Conservation (phyloP, 257 asterid species). For the Cinchona pubescens region DNA sequence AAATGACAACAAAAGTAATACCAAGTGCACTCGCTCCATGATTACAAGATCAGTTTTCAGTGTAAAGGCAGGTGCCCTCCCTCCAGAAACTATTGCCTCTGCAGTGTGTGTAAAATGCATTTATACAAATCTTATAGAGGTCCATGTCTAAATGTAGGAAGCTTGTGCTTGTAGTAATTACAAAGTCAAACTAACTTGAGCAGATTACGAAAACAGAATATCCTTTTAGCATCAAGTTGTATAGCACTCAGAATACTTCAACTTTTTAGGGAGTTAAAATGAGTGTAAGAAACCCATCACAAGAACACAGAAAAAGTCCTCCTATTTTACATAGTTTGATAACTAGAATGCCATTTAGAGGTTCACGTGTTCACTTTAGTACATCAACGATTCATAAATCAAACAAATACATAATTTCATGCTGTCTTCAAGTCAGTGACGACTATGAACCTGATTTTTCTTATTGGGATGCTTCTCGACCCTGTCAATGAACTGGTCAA, state of each 20-base stretch:
- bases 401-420: constrained; percentile 6
- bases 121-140: not conserved
- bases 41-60: not conserved
- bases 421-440: constrained; percentile 1
- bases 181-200: not conserved
- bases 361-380: not conserved
- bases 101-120: not conserved
- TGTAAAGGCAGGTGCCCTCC: not conserved
- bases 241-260: not conserved
- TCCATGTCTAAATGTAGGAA: not conserved
- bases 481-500: constrained; percentile 78
- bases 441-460: constrained; percentile 78
- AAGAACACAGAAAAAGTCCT: not conserved
- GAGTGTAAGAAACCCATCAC: not conserved
- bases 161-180: not conserved
- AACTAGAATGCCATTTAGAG: not conserved
- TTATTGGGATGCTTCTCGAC: constrained; percentile 94
- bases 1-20: not conserved
- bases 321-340: not conserved
- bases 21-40: not conserved
- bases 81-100: not conserved
- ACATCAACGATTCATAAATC: not conserved
- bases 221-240: not conserved
- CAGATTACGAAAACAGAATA: not conserved
- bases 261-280: not conserved